Conservation (phyloP, 1,284 basidiomycete genomes). For the Stereum hirsutum region DNA sequence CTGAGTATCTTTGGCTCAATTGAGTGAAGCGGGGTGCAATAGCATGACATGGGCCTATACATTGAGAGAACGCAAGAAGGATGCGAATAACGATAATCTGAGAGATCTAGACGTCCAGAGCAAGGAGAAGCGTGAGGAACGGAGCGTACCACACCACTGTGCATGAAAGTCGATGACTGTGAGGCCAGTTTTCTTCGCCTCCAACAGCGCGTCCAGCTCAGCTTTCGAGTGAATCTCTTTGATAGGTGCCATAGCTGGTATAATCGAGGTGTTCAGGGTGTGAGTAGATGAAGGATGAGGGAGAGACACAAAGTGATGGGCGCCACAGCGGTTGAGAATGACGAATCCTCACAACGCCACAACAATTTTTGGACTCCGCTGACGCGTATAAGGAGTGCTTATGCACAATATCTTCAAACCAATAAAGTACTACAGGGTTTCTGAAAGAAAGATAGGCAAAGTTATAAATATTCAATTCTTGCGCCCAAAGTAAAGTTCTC, state of each 20-base stretch:
- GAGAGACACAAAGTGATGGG: background rate
- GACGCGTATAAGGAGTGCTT: too few relatives aligned
- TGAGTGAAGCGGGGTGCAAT: background rate
- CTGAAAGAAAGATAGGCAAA: too few relatives aligned
- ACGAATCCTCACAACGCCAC: too few relatives aligned
- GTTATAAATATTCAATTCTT: too few relatives aligned
- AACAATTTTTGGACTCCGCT: too few relatives aligned
- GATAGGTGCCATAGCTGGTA: background rate
- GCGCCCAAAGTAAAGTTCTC: too few relatives aligned
- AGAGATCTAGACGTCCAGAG: background rate
- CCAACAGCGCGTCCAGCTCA: background rate
- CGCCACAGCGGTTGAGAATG: too few relatives aligned
- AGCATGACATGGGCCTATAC: slow-evolving; percentile 2
- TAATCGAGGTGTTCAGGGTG: background rate
- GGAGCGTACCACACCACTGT: slow-evolving; percentile 1
- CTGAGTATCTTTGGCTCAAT: background rate
- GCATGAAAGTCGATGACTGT: slow-evolving; percentile 4
- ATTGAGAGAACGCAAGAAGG: background rate
- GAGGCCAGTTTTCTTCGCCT: background rate
- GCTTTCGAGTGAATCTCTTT: slow-evolving; percentile 1
- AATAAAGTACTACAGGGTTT: too few relatives aligned
- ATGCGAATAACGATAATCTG: background rate
- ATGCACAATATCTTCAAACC: too few relatives aligned
- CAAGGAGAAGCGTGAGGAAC: background rate
- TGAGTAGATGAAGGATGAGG: background rate